These are phyloP conservation scores for Bryoglossum gracile DNA, from an alignment of 495 filamentous ascomycete genomes.

Conservation along the genomic window DNA sequence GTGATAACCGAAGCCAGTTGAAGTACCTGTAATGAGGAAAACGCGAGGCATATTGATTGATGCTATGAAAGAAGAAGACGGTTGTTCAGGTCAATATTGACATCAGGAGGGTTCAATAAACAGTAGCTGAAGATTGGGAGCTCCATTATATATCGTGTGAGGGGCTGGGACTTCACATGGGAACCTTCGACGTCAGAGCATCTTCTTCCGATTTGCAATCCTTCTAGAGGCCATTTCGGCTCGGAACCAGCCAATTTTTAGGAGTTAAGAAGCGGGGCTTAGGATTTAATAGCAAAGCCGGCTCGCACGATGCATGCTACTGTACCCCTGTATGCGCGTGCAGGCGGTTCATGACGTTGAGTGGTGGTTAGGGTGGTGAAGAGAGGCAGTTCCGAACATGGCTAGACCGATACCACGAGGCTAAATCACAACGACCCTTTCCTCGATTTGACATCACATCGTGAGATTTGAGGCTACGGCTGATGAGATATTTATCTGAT, in stretches of 20 bases:
- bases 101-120: neutral
- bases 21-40: conserved; percentile 32
- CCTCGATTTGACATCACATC: too few relatives aligned
- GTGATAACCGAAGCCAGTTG: conserved; percentile 32
- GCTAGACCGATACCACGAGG: too few relatives aligned
- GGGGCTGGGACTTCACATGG: neutral
- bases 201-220: neutral
- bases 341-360: conserved; percentile 3
- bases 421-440: too few relatives aligned
- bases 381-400: conserved; percentile 22
- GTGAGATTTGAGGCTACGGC: too few relatives aligned
- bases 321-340: neutral
- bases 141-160: neutral
- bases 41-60: conserved; percentile 20
- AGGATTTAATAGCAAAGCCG: neutral
- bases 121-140: neutral
- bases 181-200: neutral
- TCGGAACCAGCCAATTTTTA: neutral
- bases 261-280: neutral
- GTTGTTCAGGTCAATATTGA: neutral
- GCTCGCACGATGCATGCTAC: neutral
- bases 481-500: too few relatives aligned
- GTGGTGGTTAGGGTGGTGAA: neutral
- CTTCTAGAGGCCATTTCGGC: neutral
- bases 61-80: neutral